Evolutionary conservation across 306 rosid genomes (phyloP).

Genomic region (Abrus pulchellus): DNA sequence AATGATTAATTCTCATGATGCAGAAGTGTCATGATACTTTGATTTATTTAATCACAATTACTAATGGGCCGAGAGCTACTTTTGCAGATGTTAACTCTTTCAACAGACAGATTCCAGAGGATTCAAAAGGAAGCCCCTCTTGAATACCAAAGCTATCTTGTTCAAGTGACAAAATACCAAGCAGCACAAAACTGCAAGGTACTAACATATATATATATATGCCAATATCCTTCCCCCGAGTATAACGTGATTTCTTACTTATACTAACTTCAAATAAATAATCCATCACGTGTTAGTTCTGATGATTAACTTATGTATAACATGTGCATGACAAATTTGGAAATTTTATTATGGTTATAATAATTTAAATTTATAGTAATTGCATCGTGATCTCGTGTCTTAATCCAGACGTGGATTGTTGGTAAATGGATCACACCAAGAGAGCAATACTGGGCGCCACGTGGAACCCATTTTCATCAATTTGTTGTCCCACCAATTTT

Average conservation of each 20-base stretch:
- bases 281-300: background rate
- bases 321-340: background rate
- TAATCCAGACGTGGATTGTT: conserved; percentile 86
- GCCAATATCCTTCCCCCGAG: background rate
- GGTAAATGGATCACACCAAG: conserved; percentile 97
- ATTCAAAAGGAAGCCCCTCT: conserved; percentile 89
- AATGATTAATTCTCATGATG: background rate
- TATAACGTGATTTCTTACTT: background rate
- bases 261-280: background rate
- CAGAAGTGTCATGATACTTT: background rate
- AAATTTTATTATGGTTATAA: background rate
- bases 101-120: conserved; percentile 84
- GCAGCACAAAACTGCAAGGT: conserved; percentile 94
- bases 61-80: conserved; percentile 13
- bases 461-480: conserved; percentile 94
- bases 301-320: background rate
- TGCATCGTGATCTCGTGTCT: conserved; percentile 1
- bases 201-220: background rate
- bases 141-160: conserved; percentile 83
- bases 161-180: conserved; percentile 93
- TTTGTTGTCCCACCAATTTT: conserved; percentile 96
- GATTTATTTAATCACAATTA: background rate
- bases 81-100: conserved; percentile 87
- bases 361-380: background rate
- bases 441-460: conserved; percentile 92